Evolutionary conservation across 2,329 filamentous ascomycete genomes (phyloP).

Genomic region (Ophiostoma pallidulum): DNA sequence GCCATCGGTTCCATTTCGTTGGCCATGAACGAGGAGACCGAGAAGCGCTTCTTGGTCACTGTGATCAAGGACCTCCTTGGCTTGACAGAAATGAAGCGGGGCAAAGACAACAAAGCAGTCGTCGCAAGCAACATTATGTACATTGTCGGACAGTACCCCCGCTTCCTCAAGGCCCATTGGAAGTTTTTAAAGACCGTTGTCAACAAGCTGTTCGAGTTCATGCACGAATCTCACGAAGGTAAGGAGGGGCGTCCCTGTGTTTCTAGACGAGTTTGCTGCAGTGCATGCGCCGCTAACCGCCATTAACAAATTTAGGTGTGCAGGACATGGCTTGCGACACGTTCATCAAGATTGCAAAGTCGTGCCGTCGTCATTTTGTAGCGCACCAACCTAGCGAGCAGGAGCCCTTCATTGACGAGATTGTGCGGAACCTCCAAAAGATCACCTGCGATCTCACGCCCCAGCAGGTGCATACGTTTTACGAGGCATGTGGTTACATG

Average conservation of each 20-base stretch:
- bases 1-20: conserved; percentile 97
- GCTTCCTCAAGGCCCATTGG: conserved; percentile 98
- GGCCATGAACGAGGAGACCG: conserved; percentile 98
- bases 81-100: conserved; percentile 96
- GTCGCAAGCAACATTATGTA: conserved; percentile 99
- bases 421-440: conserved; percentile 88
- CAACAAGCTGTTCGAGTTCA: conserved; percentile 99
- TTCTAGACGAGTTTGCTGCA: too few species aligned
- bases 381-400: conserved; percentile 87
- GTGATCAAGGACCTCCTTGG: conserved; percentile 98
- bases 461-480: conserved; percentile 97
- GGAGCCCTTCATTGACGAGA: conserved; percentile 97
- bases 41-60: conserved; percentile 95
- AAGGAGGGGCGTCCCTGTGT: conserved; percentile 23
- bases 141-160: conserved; percentile 96
- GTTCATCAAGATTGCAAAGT: conserved; percentile 98
- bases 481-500: conserved; percentile 98
- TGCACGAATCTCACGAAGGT: conserved; percentile 99
- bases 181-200: conserved; percentile 99
- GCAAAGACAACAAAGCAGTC: conserved; percentile 98
- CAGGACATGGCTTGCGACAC: conserved; percentile 99
- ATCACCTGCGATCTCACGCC: conserved; percentile 93
- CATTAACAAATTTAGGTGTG: conserved; percentile 51
- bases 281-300: not conserved
- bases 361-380: conserved; percentile 95